These are phyloP conservation scores for Mycena alexandri DNA, from an alignment of 768 basidiomycete genomes.

Conservation along the genomic window DNA sequence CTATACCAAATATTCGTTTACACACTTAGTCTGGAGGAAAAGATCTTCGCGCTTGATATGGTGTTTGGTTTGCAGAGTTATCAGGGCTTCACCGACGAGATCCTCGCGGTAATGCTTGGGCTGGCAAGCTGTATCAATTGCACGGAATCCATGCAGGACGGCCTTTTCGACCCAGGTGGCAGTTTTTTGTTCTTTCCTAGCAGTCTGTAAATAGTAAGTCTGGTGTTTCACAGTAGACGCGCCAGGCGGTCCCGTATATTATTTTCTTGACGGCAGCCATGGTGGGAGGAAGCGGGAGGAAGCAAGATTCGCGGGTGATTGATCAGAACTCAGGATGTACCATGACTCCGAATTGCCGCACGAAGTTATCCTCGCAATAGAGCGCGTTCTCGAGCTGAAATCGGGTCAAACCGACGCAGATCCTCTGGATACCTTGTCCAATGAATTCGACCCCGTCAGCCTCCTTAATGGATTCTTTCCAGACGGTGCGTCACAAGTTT, in stretches of 20 bases:
- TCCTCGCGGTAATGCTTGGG: constrained; percentile 86
- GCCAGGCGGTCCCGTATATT: constrained; percentile 77
- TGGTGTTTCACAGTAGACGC: constrained; percentile 19
- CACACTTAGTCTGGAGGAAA: constrained; percentile 85
- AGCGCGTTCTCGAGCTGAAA: constrained; percentile 74
- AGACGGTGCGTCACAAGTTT: constrained; percentile 64
- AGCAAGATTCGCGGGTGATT: too few relatives aligned
- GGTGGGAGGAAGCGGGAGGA: background rate
- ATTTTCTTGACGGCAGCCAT: constrained; percentile 53
- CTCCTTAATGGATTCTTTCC: constrained; percentile 83
- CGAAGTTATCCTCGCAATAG: constrained; percentile 77
- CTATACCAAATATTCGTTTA: background rate
- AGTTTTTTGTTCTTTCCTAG: constrained; percentile 85
- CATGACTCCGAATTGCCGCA: constrained; percentile 70
- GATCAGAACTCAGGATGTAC: background rate
- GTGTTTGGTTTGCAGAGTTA: constrained; percentile 66
- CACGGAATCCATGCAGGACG: constrained; percentile 81
- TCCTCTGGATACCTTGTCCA: constrained; percentile 69
- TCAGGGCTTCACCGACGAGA: constrained; percentile 81
- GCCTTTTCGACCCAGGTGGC: constrained; percentile 76
- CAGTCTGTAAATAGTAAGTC: constrained; percentile 11
- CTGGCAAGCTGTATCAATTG: constrained; percentile 87
- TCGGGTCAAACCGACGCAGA: constrained; percentile 57
- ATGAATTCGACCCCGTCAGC: constrained; percentile 67
- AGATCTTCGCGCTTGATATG: constrained; percentile 76